phyloP scores from a whole-genome alignment of 441 rosid genomes.

The Mallotus repandus region DNA sequence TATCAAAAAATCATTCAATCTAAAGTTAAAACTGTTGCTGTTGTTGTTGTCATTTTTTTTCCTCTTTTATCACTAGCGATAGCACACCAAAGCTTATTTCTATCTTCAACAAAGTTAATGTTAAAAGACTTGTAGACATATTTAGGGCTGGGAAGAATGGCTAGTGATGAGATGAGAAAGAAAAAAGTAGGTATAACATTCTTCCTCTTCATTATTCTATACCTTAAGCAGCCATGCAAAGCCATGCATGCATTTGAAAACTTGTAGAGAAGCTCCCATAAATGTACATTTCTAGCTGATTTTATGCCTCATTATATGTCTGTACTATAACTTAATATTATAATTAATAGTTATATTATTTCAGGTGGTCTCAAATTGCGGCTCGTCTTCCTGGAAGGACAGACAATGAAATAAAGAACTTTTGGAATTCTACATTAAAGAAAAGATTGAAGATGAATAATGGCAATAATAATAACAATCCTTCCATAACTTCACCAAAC shows the following conservation, averaged over 20 bases:
- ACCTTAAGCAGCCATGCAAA: neutral
- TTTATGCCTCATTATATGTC: neutral
- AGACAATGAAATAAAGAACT: constrained; percentile 91
- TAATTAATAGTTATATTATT: constrained; percentile 1
- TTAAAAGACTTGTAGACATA: too few species aligned
- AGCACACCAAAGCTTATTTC: too few species aligned
- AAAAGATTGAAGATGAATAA: constrained; percentile 53
- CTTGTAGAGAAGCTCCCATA: neutral
- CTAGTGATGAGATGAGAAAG: neutral
- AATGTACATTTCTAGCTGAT: neutral
- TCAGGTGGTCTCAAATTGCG: constrained; percentile 97
- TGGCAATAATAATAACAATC: constrained; percentile 35
- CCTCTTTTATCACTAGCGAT: too few species aligned
- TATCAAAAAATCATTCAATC: too few species aligned
- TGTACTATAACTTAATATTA: neutral
- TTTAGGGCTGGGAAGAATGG: too few species aligned
- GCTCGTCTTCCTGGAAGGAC: constrained; percentile 93
- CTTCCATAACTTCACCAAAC: constrained; percentile 54
- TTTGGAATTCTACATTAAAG: constrained; percentile 94
- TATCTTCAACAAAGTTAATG: too few species aligned
- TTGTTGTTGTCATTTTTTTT: too few species aligned
- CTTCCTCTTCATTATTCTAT: neutral
- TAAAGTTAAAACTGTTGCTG: too few species aligned
- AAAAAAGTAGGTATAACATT: neutral
- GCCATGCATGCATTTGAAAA: constrained; percentile 20